Percentiles rank a stretch among this genome's conserved stretches.
Conservation (phyloP, 495 filamentous ascomycete species). For the Hyaloscypha variabilis region DNA sequence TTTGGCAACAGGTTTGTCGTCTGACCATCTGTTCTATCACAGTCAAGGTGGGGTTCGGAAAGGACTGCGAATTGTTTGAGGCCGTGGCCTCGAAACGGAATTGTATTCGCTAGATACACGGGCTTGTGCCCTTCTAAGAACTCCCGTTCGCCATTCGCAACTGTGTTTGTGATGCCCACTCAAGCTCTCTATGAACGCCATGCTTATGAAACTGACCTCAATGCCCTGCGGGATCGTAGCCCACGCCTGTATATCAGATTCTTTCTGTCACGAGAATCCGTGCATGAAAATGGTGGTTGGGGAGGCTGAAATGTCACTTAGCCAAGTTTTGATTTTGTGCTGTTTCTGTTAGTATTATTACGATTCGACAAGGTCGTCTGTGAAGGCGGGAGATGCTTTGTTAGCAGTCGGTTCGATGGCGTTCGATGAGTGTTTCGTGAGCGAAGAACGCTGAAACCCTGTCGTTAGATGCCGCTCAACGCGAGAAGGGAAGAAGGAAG, state of each 20-base stretch:
- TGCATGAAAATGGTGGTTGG: constrained; percentile 6
- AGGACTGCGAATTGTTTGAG: constrained; percentile 13
- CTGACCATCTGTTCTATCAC: not conserved
- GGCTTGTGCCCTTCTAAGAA: constrained; percentile 19
- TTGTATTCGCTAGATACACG: constrained; percentile 32
- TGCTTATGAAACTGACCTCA: constrained; percentile 1
- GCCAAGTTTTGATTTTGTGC: constrained; percentile 6
- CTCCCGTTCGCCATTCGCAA: constrained; percentile 19
- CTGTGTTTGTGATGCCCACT: not conserved
- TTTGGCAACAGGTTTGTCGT: not conserved
- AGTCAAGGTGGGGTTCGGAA: not conserved
- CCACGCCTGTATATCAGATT: constrained; percentile 10
- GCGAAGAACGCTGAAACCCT: constrained; percentile 11
- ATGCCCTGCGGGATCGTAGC: not conserved
- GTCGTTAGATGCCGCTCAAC: constrained; percentile 33
- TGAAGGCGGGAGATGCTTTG: not conserved
- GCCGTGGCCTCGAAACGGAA: constrained; percentile 29
- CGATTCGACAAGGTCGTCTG: not conserved
- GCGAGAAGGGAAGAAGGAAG: constrained; percentile 14
- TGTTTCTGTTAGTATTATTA: constrained; percentile 17
- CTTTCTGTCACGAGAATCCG: constrained; percentile 19
- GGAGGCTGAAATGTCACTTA: constrained; percentile 20
- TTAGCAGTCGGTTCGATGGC: constrained; percentile 1
- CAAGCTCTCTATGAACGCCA: constrained; percentile 18
- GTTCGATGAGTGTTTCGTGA: not conserved